Percentiles rank a stretch among this genome's conserved stretches.
phyloP scores from a whole-genome alignment of 345 rosid genomes.

The Syzygium grande region DNA sequence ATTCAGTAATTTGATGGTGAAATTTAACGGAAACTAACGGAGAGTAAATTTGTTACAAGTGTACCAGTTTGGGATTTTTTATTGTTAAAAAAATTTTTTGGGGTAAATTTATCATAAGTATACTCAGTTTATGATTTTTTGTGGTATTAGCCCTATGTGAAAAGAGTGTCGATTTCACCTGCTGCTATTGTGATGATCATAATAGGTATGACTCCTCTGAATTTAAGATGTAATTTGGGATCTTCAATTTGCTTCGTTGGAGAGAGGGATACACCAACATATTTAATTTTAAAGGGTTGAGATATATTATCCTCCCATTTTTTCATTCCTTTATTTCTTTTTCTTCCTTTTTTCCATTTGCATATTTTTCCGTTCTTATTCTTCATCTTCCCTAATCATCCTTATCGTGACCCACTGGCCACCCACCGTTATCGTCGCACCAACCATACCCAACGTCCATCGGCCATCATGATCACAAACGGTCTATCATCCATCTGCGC shows the following conservation, averaged over 20 bases:
- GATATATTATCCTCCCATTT: neutral
- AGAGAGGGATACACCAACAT: neutral
- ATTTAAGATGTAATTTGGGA: neutral
- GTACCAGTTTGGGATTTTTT: no score
- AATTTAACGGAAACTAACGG: no score
- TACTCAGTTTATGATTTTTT: no score
- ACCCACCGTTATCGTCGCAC: neutral
- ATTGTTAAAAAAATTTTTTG: fast-evolving
- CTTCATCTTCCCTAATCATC: neutral
- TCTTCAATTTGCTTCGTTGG: neutral
- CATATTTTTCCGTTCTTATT: neutral
- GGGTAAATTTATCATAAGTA: no score
- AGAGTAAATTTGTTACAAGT: no score
- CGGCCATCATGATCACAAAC: no score
- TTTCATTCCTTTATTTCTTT: neutral
- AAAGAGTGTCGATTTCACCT: fast-evolving
- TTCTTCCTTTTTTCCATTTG: neutral
- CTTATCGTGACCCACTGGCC: neutral
- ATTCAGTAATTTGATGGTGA: no score
- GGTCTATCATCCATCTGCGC: neutral
- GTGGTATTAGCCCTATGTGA: neutral
- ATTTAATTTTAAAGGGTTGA: neutral
- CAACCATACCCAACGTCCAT: neutral
- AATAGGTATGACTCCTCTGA: neutral
- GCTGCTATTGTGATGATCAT: neutral